phyloP scores from a whole-genome alignment of 208 protist species.

The Endotrypanum monterogeii region DNA sequence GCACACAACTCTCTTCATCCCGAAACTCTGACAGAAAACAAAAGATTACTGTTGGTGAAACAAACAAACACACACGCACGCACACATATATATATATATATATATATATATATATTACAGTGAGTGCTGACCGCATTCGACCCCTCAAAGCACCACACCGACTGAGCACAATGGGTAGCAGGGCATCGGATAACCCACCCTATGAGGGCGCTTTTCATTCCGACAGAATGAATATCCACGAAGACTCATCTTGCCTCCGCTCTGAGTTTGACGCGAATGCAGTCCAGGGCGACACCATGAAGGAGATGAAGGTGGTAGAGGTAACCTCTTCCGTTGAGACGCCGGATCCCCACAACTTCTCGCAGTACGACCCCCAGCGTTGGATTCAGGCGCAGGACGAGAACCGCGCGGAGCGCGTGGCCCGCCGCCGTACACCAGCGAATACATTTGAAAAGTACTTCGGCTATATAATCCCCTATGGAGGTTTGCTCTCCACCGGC shows the following conservation, averaged over 20 bases:
- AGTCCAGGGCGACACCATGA: neutral
- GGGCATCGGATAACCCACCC: neutral
- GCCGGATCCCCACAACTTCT: conserved; percentile 18
- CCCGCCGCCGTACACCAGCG: conserved; percentile 24
- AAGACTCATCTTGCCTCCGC: neutral
- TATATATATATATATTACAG: neutral
- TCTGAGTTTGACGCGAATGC: neutral
- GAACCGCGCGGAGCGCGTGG: conserved; percentile 24
- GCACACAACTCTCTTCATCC: too few species aligned
- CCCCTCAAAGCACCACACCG: too few species aligned
- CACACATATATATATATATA: too few species aligned
- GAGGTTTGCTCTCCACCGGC: conserved; percentile 46
- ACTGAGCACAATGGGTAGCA: neutral
- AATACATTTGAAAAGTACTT: conserved; percentile 39
- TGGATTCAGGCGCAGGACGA: neutral
- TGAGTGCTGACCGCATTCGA: neutral
- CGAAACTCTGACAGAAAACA: too few species aligned
- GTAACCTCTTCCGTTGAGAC: conserved; percentile 6
- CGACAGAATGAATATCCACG: neutral
- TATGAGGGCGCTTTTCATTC: too few species aligned
- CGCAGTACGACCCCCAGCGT: conserved; percentile 7
- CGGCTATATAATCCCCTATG: conserved; percentile 49
- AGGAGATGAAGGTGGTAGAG: neutral
- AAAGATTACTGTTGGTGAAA: too few species aligned
- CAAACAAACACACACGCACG: too few species aligned